Conservation (phyloP, 1,284 basidiomycete genomes). For the Ceratobasidium papillatum region DNA sequence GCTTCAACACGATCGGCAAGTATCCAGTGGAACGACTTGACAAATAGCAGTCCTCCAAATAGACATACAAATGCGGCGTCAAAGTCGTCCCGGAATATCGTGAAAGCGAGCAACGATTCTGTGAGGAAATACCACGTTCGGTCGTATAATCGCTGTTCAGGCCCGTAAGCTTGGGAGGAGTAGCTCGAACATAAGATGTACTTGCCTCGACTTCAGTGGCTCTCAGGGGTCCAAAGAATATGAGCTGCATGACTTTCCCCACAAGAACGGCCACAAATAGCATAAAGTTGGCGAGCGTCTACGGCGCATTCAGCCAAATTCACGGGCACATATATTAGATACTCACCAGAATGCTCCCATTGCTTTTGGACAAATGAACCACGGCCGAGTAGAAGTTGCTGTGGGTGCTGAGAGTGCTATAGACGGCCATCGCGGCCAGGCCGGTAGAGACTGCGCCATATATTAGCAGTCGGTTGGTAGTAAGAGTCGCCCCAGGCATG, state of each 20-base stretch:
- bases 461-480: conserved; percentile 58
- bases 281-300: conserved; percentile 95
- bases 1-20: conserved; percentile 95
- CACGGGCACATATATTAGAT: background rate
- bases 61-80: conserved; percentile 92
- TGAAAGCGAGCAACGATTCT: conserved; percentile 93
- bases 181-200: conserved; percentile 33
- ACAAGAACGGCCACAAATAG: conserved; percentile 79
- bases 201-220: conserved; percentile 91
- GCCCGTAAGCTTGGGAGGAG: conserved; percentile 26
- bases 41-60: conserved; percentile 90
- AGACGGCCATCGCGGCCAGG: conserved; percentile 75
- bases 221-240: conserved; percentile 93
- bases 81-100: conserved; percentile 95
- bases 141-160: conserved; percentile 87
- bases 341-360: conserved; percentile 85
- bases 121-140: conserved; percentile 97
- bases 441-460: conserved; percentile 75
- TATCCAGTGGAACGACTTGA: conserved; percentile 99
- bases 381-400: conserved; percentile 95
- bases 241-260: conserved; percentile 80
- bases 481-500: conserved; percentile 28
- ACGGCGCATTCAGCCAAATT: conserved; percentile 29
- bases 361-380: conserved; percentile 92
- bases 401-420: conserved; percentile 82